A percentile compares a stretch with the other conserved stretches of the same genome.
Conservation (phyloP, 208 protist species). For the Jaenimonas drosophilae region DNA sequence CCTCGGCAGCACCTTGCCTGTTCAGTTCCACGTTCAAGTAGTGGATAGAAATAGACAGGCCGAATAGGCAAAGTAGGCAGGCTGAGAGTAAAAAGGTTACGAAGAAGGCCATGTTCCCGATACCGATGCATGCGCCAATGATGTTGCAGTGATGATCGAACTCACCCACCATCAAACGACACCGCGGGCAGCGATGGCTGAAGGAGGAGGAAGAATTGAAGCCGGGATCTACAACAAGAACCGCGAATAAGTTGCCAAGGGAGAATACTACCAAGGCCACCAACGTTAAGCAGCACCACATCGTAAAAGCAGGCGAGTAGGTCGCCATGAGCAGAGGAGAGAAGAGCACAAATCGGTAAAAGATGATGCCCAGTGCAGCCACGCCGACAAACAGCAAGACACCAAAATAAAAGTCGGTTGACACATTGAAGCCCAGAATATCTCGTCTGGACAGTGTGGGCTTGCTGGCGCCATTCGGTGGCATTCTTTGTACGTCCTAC, state of each 20-base stretch:
- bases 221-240: no score
- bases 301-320: no score
- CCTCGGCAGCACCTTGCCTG: no score
- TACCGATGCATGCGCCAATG: constrained; percentile 57
- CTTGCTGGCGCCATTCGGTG: not conserved
- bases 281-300: no score
- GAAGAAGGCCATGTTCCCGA: constrained; percentile 71
- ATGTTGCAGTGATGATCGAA: constrained; percentile 83
- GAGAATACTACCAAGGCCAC: no score
- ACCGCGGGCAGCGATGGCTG: constrained; percentile 34
- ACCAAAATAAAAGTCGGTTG: constrained; percentile 13
- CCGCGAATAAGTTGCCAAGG: no score
- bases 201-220: constrained; percentile 5
- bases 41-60: no score
- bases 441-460: not conserved
- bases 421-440: constrained; percentile 15
- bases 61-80: no score
- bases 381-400: constrained; percentile 9
- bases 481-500: no score
- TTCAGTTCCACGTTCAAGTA: no score
- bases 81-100: constrained; percentile 28
- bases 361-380: not conserved
- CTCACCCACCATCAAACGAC: constrained; percentile 32
- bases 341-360: not conserved
- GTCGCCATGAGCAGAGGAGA: no score